Evolutionary conservation across 768 basidiomycete genomes (phyloP), one percentile per base, ranked within the genome.

Genomic region (Mycena belliarum): DNA sequence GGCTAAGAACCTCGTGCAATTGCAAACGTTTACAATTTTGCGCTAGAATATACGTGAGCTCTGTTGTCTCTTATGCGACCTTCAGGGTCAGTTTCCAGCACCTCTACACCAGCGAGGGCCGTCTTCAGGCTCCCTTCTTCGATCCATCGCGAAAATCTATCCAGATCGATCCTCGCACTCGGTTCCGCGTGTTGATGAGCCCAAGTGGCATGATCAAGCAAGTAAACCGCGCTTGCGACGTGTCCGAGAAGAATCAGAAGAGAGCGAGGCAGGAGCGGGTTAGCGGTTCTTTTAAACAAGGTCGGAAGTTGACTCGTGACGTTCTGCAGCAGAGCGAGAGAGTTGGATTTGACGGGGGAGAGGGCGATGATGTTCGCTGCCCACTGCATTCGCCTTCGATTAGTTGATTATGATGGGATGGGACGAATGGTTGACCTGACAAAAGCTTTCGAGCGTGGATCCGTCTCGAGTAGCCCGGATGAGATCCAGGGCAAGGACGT

Each of bases 141-240:
- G 0, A 64, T 41, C 69, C 70, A 72, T 16, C 61, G 59, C 41
- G 40, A 45, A 24, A 71, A 63, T 21, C 58, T 62, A 38, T 65
- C 65, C 21, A 32, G 44, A 33, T 69, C 66, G 11, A 66, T n/a
- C 24, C 15, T 16, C 42, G 51, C 42, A 32, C 29, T 44, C 3
- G 63, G 54, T 52, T 73, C 67, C 12, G 62, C 60, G 11, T 49
- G 65, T 8, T 40, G 68, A 55, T 72, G 55, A 1, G 83, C 77
- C 88, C 88, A 91, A 18, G 81, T 68, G 0, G 85, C 82, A 49
- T 91, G 88, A 66, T 91, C 88, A 16, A 90, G 73, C 38, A 90
- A 77, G 65, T 81, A 82, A 3, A 79, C 46, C 6, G 77, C 73
- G 1, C 85, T 81, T 0, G 86, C 74, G 25, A 82, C 61, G 45